Evolutionary conservation across 2,329 filamentous ascomycete genomes (phyloP), one percentile per base, ranked within the genome.

Genomic region (Calonectria honghensis): DNA sequence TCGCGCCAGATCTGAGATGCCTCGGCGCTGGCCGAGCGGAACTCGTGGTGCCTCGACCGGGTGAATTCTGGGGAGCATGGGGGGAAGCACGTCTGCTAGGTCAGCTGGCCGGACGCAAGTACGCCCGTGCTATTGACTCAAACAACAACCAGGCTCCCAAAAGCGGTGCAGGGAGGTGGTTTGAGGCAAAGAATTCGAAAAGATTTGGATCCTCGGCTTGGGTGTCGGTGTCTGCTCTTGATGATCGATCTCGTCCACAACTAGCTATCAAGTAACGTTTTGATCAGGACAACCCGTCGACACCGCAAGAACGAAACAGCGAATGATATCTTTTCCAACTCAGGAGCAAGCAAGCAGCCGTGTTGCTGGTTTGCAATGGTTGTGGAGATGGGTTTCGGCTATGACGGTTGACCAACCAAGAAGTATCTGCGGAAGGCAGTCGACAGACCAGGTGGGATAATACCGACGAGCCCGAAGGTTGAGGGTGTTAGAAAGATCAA

Each of bases 21-120:
- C 88, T 88, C 90, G 90, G 86, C 89, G 89, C 82, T 90, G 88
- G 86, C 90, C 90, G 86, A 91, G 88, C 78, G 89, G 85, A 81
- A 84, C 82, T 79, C 84, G 83, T 77, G 84, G 85, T 76, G 82
- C 82, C 80, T 86, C 83, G 81, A 89, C 86, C 84, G 84, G 81
- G 80, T 82, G 82, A 78, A 84, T 84, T 82, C 83, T 87, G 82
- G 86, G 87, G 88, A 89, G 89, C 91, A 93, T 93, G 77, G 76
- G 89, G 89, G 84, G 78, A 63, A 76, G 79, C 82, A 75, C 70
- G 78, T 75, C 82, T 78, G 52, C 66, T 76, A 64, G 41, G 72
- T 77, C 69, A 80, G 72, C 72, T 70, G 73, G 68, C 66, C 73
- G 76, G 77, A 72, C 76, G 75, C 64, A 68, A 45, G 75, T 39